Base-by-base conservation (phyloP, 2,329 filamentous ascomycete genomes). In the Capronia coronata region DNA sequence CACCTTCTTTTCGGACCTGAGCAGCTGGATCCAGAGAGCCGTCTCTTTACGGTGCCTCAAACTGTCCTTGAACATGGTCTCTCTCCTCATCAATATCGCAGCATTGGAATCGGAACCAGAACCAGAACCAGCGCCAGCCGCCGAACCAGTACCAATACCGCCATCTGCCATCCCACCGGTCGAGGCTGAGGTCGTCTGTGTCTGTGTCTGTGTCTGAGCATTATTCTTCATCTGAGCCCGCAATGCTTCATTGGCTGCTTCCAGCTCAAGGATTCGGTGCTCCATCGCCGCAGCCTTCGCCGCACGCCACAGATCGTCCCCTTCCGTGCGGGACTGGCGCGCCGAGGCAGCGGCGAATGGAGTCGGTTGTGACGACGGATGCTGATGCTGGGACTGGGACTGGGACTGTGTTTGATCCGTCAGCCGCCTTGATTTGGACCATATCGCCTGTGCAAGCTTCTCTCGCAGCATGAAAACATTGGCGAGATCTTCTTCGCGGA, bases 231-330 rank as follows among this genome's bases (percentile, higher is more conserved):
- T 10, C 23, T 27, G 23, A 5, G 49, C 27, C 2, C 64, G 52
- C 2, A 70, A 59, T 41, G 68, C 65, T 8, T 62, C 58, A 52
- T 71, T 71, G 2, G 65, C 58, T 54, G 65, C 64, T 51, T 72
- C 69, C 2, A 71, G 58, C 51, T 71, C 69, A 13, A 72, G 63
- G 11, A 65, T 65, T 11, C 68, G 63, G 45, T 72, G 69, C 53
- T 72, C 67, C 27, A 72, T 60, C 0, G 69, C 69, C 11, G 68
- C 69, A 1, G 65, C 63, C 45, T 68, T 69, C 29, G 69, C 69
- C 0, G 62, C 64, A 9, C 67, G 67, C 55, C 70, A 72, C 13
- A 72, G 62, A 43, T 56, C 45, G 49, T 71, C 68, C 11, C 62
- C 62, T 7, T 65, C 67, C 19, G 58, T 55, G 34, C 65, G 57